A percentile compares a stretch with the other conserved stretches of the same genome.
phyloP scores from a whole-genome alignment of 2,329 filamentous ascomycete species.

The Neofusicoccum kwambonambiense region DNA sequence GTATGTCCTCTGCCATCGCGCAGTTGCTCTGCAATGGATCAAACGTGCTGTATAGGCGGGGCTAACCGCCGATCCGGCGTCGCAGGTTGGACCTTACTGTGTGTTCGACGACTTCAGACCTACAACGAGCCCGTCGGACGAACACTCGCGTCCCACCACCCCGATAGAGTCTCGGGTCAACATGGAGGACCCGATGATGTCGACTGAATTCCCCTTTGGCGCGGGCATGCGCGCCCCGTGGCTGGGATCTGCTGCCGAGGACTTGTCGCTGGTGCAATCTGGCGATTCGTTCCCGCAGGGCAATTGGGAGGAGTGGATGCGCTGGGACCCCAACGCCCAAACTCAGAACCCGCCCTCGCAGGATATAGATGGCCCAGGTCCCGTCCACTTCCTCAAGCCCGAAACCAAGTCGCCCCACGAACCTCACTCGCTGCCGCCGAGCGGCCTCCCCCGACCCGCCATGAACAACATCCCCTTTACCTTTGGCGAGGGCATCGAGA shows the following conservation, averaged over 20 bases:
- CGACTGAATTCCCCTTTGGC: conserved; percentile 33
- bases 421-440: conserved; percentile 25
- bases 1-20: conserved; percentile 29
- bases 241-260: conserved; percentile 32
- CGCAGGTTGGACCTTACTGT: conserved; percentile 40
- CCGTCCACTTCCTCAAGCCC: conserved; percentile 29
- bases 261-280: conserved; percentile 31
- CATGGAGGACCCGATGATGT: conserved; percentile 38
- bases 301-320: conserved; percentile 50
- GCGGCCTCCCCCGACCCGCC: conserved; percentile 24
- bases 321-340: conserved; percentile 45
- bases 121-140: conserved; percentile 19
- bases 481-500: conserved; percentile 33
- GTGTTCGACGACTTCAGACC: conserved; percentile 37
- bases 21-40: not conserved
- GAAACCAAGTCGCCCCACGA: conserved; percentile 29
- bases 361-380: conserved; percentile 27
- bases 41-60: conserved; percentile 13
- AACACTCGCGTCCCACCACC: conserved; percentile 5
- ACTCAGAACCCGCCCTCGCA: conserved; percentile 18
- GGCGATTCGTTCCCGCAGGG: conserved; percentile 31
- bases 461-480: conserved; percentile 30
- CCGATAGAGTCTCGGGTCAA: conserved; percentile 19
- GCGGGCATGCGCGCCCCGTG: conserved; percentile 33
- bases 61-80: conserved; percentile 28